Evolutionary conservation across 768 basidiomycete genomes (phyloP).

Genomic region (Dacryopinax primogenitus): DNA sequence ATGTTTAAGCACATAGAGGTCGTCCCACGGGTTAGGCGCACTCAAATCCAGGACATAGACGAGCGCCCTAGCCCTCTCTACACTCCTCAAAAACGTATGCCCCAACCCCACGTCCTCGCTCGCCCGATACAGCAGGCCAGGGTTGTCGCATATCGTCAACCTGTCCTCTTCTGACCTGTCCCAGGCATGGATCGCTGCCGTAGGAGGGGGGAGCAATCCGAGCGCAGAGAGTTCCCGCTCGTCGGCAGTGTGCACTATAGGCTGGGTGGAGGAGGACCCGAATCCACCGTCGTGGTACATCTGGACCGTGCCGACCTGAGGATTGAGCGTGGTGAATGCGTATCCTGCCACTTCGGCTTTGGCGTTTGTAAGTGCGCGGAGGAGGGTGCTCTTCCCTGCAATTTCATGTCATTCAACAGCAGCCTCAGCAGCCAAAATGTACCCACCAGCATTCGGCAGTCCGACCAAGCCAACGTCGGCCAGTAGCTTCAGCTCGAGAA

Average conservation of each 20-base stretch:
- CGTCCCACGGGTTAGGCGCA: conserved; percentile 58
- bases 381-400: conserved; percentile 64
- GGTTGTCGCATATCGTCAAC: conserved; percentile 95
- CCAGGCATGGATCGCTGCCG: background rate
- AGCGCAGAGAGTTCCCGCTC: conserved; percentile 14
- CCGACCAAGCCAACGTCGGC: conserved; percentile 95
- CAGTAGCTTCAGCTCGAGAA: conserved; percentile 81
- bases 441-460: conserved; percentile 77
- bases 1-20: conserved; percentile 54
- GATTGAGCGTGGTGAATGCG: conserved; percentile 91
- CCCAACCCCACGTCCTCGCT: conserved; percentile 87
- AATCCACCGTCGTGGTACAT: conserved; percentile 67
- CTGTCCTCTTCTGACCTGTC: conserved; percentile 44
- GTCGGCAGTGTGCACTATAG: conserved; percentile 28
- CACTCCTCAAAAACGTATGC: conserved; percentile 82
- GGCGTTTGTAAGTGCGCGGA: conserved; percentile 79
- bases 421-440: background rate
- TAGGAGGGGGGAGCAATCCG: conserved; percentile 2
- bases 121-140: conserved; percentile 74
- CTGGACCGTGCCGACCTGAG: conserved; percentile 80
- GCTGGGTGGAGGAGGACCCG: conserved; percentile 21
- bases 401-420: background rate
- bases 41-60: conserved; percentile 88
- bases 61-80: conserved; percentile 82
- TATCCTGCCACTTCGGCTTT: conserved; percentile 79